Percentiles rank a stretch among this genome's conserved stretches.
phyloP scores from a whole-genome alignment of 352 stramenopile genomes.

The Phytopythium mirpurense region DNA sequence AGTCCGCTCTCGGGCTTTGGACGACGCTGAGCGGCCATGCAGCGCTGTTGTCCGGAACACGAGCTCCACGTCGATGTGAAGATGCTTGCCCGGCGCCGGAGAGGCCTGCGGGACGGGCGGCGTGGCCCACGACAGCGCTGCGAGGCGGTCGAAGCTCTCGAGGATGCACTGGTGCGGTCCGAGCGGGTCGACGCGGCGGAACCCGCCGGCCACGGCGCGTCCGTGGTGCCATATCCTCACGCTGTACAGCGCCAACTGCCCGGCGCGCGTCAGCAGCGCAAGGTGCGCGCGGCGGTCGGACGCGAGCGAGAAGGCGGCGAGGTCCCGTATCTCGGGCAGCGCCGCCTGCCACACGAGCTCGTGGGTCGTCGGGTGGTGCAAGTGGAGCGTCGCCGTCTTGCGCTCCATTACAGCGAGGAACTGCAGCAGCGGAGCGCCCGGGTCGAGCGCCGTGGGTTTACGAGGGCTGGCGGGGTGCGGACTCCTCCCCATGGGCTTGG shows the following conservation, averaged over 20 bases:
- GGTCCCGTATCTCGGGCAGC: constrained; percentile 12
- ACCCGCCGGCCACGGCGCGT: constrained; percentile 18
- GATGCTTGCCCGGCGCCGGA: constrained; percentile 16
- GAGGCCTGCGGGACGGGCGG: constrained; percentile 6
- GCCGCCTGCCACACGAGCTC: constrained; percentile 21
- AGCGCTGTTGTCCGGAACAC: constrained; percentile 11
- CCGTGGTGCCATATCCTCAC: constrained; percentile 23
- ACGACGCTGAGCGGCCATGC: background rate
- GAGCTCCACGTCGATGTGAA: constrained; percentile 29
- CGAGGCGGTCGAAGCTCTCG: background rate
- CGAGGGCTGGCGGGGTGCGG: constrained; percentile 5
- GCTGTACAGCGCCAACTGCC: constrained; percentile 19
- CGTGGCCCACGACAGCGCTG: no score
- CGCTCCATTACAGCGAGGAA: constrained; percentile 24
- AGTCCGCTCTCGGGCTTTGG: no score
- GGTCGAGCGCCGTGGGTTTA: constrained; percentile 1
- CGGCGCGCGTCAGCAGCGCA: constrained; percentile 15
- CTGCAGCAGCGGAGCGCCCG: constrained; percentile 12
- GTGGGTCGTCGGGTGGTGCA: constrained; percentile 19
- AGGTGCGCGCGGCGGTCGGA: constrained; percentile 20
- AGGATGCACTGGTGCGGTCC: constrained; percentile 11
- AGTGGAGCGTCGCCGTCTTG: constrained; percentile 13
- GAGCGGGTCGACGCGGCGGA: constrained; percentile 15
- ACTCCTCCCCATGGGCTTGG: constrained; percentile 10
- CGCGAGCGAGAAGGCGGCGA: constrained; percentile 17